These are phyloP conservation scores for Buxus sempervirens DNA, from an alignment of 164 flowering plant genomes.

Conservation along the genomic window DNA sequence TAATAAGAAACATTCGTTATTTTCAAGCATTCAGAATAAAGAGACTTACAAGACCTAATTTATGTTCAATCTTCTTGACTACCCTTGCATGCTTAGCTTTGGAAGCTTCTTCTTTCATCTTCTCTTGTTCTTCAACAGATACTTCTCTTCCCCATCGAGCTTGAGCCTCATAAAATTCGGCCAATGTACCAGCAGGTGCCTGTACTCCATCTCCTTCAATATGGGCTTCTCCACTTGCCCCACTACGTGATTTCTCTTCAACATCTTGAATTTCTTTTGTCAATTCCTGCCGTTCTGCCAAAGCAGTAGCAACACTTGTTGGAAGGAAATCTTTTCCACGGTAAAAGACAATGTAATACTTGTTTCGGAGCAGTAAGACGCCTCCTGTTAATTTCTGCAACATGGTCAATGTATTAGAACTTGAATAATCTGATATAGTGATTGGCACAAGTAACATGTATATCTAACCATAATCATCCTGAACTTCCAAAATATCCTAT, in stretches of 20 bases:
- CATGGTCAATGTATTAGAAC: conserved; percentile 5
- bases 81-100: conserved; percentile 52
- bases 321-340: conserved; percentile 97
- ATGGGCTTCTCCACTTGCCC: conserved; percentile 27
- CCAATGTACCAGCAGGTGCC: conserved; percentile 79
- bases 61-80: conserved; percentile 71
- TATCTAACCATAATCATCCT: too few relatives aligned
- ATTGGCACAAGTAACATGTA: not conserved
- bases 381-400: conserved; percentile 90
- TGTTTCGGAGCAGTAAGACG: conserved; percentile 80
- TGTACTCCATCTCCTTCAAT: conserved; percentile 33
- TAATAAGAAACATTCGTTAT: too few relatives aligned
- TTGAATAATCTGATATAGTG: not conserved
- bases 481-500: too few relatives aligned
- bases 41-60: conserved; percentile 69
- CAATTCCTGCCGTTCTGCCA: conserved; percentile 73
- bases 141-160: conserved; percentile 90
- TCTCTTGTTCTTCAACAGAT: conserved; percentile 64
- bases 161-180: conserved; percentile 94
- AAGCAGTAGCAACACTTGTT: conserved; percentile 75
- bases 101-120: conserved; percentile 75
- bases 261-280: conserved; percentile 55
- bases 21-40: not conserved
- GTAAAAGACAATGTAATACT: conserved; percentile 82
- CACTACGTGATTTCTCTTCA: conserved; percentile 41